Evolutionary conservation across 441 rosid genomes (phyloP), one percentile per base, ranked within the genome.

Genomic region (Kokia cookei): DNA sequence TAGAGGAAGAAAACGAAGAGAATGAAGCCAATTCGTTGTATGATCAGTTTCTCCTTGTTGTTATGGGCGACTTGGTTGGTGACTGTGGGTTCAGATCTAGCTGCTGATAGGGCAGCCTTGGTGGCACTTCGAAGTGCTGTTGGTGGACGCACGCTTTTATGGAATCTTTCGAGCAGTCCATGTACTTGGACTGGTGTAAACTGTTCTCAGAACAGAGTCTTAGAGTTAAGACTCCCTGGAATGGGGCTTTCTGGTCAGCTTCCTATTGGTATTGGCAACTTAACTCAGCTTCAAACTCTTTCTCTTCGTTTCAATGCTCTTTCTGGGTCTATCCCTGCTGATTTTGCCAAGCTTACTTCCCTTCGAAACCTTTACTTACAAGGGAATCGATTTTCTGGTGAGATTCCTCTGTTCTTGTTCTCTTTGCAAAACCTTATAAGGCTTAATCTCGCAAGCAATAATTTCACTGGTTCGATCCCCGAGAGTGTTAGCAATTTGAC

Each of bases 271-370:
- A 78, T 90, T 50, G 93, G 95, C 19, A 88, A 86, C 73, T 66
- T 90, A n/a, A 84, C 91, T 10, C 51, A 78, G 69, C 86, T 90
- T 3, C 87, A 81, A 43, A 83, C 88, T 2, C 82, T 90, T 0
- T 86, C 91, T 53, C 89, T 90, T 73, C 90, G 95, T 24, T 86
- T 82, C 83, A 90, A 90, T 65, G 79, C 86, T 5, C 80, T 90
- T 15, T 69, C 84, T 2, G 91, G 93, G 7, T 19, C 85, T 1
- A 67, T 90, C 9, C 95, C 95, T 0, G 45, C 82, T 2, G 93
- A 90, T 78, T 79, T 90, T 66, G 76, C 85, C 1, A 84, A 79
- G 40, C 86, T 88, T 12, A 11, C 54, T 2, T 74, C 73, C 12
- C 88, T 90, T 27, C 88, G 88, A 32, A 47, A 84, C 80, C 81